Conservation (phyloP, 108 stramenopile genomes). For the Cylindrotheca closterium region DNA sequence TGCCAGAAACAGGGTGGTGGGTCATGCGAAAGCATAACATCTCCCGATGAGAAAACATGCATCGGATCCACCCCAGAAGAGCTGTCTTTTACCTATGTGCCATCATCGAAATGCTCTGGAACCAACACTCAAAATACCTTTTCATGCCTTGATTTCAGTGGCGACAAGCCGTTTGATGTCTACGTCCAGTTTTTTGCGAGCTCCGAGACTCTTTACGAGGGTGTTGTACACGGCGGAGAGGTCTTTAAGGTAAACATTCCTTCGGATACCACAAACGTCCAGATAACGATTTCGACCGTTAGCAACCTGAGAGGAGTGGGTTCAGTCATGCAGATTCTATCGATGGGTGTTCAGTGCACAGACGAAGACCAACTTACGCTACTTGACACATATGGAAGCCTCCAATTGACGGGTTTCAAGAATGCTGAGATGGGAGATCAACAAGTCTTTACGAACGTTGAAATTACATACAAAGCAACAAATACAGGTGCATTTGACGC, state of each 20-base stretch:
- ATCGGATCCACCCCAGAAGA: conserved; percentile 8
- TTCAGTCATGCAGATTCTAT: conserved; percentile 12
- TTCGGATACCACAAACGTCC: not conserved
- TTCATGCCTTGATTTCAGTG: conserved; percentile 11
- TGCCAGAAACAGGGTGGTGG: too few species aligned
- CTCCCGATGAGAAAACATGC: conserved; percentile 13
- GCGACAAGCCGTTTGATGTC: conserved; percentile 5
- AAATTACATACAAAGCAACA: conserved; percentile 19
- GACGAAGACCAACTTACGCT: conserved; percentile 16
- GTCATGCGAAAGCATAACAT: conserved; percentile 8
- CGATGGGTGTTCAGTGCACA: conserved; percentile 10
- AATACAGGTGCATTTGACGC: conserved; percentile 13
- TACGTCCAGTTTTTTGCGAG: conserved; percentile 3
- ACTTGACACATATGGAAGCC: conserved; percentile 19
- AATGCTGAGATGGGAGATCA: conserved; percentile 19
- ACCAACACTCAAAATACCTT: conserved; percentile 7
- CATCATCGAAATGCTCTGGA: conserved; percentile 19
- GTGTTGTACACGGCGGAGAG: conserved; percentile 18
- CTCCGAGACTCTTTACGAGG: conserved; percentile 3
- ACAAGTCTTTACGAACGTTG: conserved; percentile 19
- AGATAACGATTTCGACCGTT: conserved; percentile 16
- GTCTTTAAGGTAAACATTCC: conserved; percentile 14
- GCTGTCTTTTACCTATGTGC: conserved; percentile 20
- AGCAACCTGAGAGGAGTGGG: not conserved
- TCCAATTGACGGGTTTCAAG: conserved; percentile 31